Conservation (phyloP, 768 basidiomycete species). For the Boletus tylopilopsis region DNA sequence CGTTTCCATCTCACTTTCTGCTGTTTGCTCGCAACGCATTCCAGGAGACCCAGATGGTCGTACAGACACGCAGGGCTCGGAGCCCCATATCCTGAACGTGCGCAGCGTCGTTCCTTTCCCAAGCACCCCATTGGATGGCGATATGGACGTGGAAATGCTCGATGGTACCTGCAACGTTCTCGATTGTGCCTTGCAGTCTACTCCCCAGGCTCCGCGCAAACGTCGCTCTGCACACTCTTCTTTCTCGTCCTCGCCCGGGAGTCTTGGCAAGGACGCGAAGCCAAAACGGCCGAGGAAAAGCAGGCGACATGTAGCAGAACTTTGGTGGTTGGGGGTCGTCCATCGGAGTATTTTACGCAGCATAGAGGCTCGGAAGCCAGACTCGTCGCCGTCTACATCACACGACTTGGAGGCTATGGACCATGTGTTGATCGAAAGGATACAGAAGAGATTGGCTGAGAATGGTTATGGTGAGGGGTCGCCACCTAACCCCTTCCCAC, state of each 20-base stretch:
- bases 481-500: slow-evolving; percentile 17
- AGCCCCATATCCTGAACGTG: slow-evolving; percentile 28
- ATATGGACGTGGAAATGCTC: slow-evolving; percentile 25
- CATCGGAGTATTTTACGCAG: slow-evolving; percentile 33
- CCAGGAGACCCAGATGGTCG: neutral
- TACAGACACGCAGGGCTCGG: slow-evolving; percentile 6
- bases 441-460: slow-evolving; percentile 31
- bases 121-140: slow-evolving; percentile 22
- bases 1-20: slow-evolving; percentile 37
- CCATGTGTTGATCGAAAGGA: slow-evolving; percentile 28
- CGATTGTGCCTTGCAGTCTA: neutral
- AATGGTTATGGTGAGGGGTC: slow-evolving; percentile 30
- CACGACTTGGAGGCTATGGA: slow-evolving; percentile 30
- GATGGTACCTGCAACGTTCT: slow-evolving; percentile 23
- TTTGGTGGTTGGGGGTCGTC: slow-evolving; percentile 35
- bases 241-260: slow-evolving; percentile 21
- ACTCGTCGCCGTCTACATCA: neutral
- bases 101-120: slow-evolving; percentile 37
- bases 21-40: slow-evolving; percentile 25
- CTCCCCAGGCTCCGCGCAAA: slow-evolving; percentile 20
- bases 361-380: slow-evolving; percentile 15
- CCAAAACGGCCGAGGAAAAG: slow-evolving; percentile 33
- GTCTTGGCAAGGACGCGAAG: slow-evolving; percentile 12
- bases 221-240: slow-evolving; percentile 34
- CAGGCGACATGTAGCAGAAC: slow-evolving; percentile 30